These are phyloP conservation scores for Venturiaceae sp. DNA, from an alignment of 2,329 filamentous ascomycete species.

Conservation along the genomic window DNA sequence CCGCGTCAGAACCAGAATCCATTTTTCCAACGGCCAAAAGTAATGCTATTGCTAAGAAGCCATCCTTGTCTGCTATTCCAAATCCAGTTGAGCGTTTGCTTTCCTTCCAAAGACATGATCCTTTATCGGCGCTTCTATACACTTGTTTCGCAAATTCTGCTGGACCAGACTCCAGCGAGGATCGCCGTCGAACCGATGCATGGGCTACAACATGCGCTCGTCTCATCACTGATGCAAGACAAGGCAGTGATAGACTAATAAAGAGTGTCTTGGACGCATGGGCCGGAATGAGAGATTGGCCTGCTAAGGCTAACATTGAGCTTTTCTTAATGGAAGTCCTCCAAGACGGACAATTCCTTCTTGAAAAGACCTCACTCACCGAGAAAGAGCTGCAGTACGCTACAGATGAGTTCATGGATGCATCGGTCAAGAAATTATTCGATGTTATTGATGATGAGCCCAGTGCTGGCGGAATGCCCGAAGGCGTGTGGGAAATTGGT, in stretches of 20 bases:
- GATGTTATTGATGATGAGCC: constrained; percentile 71
- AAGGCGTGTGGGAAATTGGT: constrained; percentile 73
- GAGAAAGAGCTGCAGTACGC: constrained; percentile 56
- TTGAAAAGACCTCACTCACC: constrained; percentile 62
- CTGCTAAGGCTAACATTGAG: constrained; percentile 80
- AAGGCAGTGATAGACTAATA: constrained; percentile 69
- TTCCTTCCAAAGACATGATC: constrained; percentile 82
- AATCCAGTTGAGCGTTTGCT: constrained; percentile 73
- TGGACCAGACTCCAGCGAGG: constrained; percentile 71
- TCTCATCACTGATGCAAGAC: constrained; percentile 68
- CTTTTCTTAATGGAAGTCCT: constrained; percentile 92
- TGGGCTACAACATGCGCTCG: constrained; percentile 85
- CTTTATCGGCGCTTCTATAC: constrained; percentile 74
- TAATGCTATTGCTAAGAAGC: constrained; percentile 38
- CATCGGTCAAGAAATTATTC: constrained; percentile 71
- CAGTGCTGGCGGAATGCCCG: constrained; percentile 74
- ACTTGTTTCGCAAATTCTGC: constrained; percentile 83
- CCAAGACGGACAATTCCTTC: constrained; percentile 81
- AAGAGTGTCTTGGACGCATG: constrained; percentile 80
- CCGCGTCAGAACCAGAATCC: constrained; percentile 69
- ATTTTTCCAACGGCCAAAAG: constrained; percentile 54
- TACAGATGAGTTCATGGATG: constrained; percentile 80
- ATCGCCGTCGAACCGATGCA: constrained; percentile 67
- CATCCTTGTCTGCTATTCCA: constrained; percentile 37
- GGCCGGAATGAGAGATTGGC: constrained; percentile 81